These are phyloP conservation scores for Porpolomopsis calyptriformis DNA, from an alignment of 768 basidiomycete species.

Conservation along the genomic window DNA sequence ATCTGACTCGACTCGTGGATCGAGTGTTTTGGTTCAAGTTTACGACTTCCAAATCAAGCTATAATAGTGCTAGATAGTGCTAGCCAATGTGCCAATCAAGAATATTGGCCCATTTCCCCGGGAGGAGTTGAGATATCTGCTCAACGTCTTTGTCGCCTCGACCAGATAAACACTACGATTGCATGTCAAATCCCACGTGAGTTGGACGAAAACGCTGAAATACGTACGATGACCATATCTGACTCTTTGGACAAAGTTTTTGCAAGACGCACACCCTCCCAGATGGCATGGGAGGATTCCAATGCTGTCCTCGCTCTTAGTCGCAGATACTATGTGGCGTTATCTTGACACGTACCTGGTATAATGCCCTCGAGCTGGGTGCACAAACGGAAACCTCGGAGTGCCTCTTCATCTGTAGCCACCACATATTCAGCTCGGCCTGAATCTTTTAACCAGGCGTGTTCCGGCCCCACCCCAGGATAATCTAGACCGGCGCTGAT, in stretches of 20 bases:
- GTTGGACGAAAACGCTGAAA: not conserved
- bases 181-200: not conserved
- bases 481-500: conserved; percentile 95
- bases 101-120: conserved; percentile 81
- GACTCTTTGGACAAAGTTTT: conserved; percentile 74
- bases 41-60: too few relatives aligned
- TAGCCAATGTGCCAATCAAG: conserved; percentile 96
- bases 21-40: too few relatives aligned
- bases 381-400: conserved; percentile 83
- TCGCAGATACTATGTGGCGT: too few relatives aligned
- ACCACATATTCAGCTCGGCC: conserved; percentile 87
- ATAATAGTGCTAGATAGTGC: too few relatives aligned
- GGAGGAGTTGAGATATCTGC: conserved; percentile 87
- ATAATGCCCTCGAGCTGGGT: conserved; percentile 97
- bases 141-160: conserved; percentile 98
- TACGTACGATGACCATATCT: conserved; percentile 82
- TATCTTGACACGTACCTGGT: conserved; percentile 47
- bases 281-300: conserved; percentile 93
- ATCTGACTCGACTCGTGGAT: too few relatives aligned
- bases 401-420: conserved; percentile 89
- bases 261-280: conserved; percentile 81
- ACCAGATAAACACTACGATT: conserved; percentile 73
- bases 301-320: conserved; percentile 42
- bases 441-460: conserved; percentile 93
- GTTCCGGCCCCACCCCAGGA: conserved; percentile 96